A percentile compares a stretch with the other conserved stretches of the same genome.
These are phyloP conservation scores for Noccaea bulbosa DNA, from an alignment of 345 rosid species.

Conservation along the genomic window DNA sequence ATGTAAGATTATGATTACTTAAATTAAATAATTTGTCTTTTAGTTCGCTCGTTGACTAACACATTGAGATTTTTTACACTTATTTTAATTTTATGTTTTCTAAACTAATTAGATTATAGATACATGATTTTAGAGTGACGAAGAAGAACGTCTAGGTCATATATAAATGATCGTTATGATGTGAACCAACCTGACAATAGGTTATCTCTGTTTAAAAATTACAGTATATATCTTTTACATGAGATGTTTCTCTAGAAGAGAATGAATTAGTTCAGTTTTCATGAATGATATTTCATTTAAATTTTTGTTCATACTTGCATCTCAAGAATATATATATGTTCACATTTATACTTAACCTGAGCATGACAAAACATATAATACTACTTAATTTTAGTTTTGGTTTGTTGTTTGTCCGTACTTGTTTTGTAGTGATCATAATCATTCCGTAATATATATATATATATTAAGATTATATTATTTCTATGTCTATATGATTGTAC, in stretches of 20 bases:
- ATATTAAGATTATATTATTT: background rate
- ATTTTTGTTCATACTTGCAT: background rate
- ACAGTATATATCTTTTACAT: background rate
- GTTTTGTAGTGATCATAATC: conserved; percentile 5
- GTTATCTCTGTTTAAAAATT: background rate
- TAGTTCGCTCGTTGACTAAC: too few species aligned
- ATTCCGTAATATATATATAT: background rate
- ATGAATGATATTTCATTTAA: background rate
- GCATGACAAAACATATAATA: background rate
- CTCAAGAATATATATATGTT: background rate
- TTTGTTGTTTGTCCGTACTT: conserved; percentile 27
- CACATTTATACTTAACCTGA: conserved; percentile 12
- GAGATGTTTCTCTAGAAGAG: background rate
- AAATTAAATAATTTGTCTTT: too few species aligned
- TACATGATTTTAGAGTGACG: background rate
- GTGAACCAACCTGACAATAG: conserved; percentile 3
- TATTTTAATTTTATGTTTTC: too few species aligned
- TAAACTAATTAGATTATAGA: background rate
- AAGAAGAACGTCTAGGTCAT: background rate
- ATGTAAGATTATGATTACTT: too few species aligned
- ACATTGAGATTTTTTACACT: too few species aligned
- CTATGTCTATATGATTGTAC: conserved; percentile 18
- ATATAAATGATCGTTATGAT: background rate
- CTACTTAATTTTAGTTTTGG: background rate
- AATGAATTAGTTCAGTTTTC: background rate